Percentiles rank a stretch among this genome's conserved stretches.
These are phyloP conservation scores for Fusarium incarnatum DNA, from an alignment of 2,329 filamentous ascomycete species.

Conservation along the genomic window DNA sequence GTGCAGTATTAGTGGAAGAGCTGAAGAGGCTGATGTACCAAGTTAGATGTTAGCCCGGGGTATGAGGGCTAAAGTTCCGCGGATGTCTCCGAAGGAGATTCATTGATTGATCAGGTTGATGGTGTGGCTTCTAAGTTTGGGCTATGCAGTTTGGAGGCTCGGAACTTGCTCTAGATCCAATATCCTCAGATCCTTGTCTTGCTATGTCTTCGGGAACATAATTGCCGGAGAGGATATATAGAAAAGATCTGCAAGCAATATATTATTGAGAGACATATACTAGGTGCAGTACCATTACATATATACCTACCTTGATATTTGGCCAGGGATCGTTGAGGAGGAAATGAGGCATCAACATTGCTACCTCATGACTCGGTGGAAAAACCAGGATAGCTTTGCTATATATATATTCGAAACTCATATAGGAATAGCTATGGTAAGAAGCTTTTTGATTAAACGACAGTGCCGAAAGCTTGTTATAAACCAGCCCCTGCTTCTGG, in stretches of 20 bases:
- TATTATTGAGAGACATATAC: background rate
- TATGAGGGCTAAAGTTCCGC: background rate
- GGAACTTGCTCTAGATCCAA: background rate
- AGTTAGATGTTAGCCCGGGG: background rate
- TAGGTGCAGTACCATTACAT: background rate
- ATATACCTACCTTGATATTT: background rate
- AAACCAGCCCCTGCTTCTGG: background rate
- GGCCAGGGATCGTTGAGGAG: background rate
- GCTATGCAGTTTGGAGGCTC: slow-evolving; percentile 1
- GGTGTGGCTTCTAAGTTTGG: slow-evolving; percentile 22
- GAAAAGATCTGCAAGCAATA: background rate
- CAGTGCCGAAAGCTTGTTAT: background rate
- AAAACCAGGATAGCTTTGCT: background rate
- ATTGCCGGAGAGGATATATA: background rate
- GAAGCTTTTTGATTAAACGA: background rate
- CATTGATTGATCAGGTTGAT: slow-evolving; percentile 16
- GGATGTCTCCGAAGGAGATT: slow-evolving; percentile 12
- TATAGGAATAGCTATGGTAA: background rate
- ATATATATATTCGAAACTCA: background rate
- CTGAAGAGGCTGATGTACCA: slow-evolving; percentile 10
- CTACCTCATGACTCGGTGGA: slow-evolving; percentile 1
- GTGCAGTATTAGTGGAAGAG: background rate
- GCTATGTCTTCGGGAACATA: background rate
- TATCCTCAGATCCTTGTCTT: background rate
- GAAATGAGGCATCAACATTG: background rate